Evolutionary conservation across 345 rosid species (phyloP).

Genomic region (Lepidium aucheri): DNA sequence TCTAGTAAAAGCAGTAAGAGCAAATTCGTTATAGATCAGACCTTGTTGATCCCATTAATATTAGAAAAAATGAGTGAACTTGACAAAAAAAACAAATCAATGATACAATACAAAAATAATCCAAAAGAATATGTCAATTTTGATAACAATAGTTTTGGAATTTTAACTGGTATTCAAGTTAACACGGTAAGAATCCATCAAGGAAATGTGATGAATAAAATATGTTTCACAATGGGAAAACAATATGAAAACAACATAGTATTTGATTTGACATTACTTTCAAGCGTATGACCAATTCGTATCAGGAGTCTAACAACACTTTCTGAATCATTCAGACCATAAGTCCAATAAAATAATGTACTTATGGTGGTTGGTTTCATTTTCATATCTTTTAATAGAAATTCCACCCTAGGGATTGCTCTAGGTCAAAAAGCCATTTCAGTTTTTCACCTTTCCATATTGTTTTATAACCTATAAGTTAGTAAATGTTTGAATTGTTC

Average conservation of each 20-base stretch:
- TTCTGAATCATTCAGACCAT: not conserved
- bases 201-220: not conserved
- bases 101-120: not conserved
- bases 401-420: not conserved
- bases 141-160: no score
- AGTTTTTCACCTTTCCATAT: slow-evolving; percentile 17
- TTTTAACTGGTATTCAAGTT: not conserved
- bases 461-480: no score
- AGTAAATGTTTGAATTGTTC: slow-evolving; percentile 3
- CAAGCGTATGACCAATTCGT: slow-evolving; percentile 11
- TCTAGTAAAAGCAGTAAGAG: no score
- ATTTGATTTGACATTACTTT: no score
- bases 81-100: not conserved
- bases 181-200: not conserved
- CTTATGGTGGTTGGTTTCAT: not conserved
- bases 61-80: no score
- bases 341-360: slow-evolving; percentile 5
- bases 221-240: not conserved
- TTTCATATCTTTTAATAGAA: not conserved
- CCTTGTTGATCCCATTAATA: no score
- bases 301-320: not conserved
- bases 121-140: no score
- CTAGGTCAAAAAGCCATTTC: slow-evolving; percentile 12
- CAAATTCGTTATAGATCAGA: no score
- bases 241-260: not conserved